These are phyloP conservation scores for Microsporum audouinii DNA, from an alignment of 2,329 filamentous ascomycete genomes.

Conservation along the genomic window DNA sequence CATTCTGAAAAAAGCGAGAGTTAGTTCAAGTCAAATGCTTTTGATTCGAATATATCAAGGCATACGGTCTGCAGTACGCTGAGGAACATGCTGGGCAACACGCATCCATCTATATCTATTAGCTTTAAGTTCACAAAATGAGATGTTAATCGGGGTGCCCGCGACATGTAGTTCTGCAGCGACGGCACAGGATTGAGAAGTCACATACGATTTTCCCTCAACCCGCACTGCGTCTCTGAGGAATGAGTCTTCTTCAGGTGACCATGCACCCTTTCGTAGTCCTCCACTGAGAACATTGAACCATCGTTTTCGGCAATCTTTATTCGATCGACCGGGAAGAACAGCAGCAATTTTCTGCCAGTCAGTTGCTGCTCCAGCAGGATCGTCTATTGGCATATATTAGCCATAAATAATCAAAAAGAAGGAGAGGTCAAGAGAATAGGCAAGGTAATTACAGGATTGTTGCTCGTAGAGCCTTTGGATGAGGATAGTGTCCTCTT, in stretches of 20 bases:
- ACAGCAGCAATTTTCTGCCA: slow-evolving; percentile 1
- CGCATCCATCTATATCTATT: slow-evolving; percentile 1
- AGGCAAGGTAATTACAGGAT: background rate
- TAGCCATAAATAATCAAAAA: background rate
- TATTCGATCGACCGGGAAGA: slow-evolving; percentile 2
- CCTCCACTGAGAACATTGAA: slow-evolving; percentile 3
- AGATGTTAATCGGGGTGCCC: too few relatives aligned
- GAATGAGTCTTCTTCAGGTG: background rate
- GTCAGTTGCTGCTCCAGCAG: background rate
- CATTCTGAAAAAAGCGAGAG: background rate
- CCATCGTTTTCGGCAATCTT: slow-evolving; percentile 7
- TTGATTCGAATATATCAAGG: background rate
- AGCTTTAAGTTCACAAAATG: background rate
- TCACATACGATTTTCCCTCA: background rate
- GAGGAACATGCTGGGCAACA: background rate
- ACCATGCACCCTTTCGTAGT: slow-evolving; percentile 1
- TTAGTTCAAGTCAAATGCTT: background rate
- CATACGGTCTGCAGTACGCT: slow-evolving; percentile 5
- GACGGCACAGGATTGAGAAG: background rate
- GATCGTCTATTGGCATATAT: background rate
- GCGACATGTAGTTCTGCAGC: background rate
- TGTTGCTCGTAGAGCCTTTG: background rate
- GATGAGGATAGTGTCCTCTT: slow-evolving; percentile 4
- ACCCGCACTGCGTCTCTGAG: background rate
- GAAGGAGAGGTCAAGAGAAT: background rate